phyloP scores from a whole-genome alignment of 2,329 filamentous ascomycete species.

The Arthrobotrys megalospora region DNA sequence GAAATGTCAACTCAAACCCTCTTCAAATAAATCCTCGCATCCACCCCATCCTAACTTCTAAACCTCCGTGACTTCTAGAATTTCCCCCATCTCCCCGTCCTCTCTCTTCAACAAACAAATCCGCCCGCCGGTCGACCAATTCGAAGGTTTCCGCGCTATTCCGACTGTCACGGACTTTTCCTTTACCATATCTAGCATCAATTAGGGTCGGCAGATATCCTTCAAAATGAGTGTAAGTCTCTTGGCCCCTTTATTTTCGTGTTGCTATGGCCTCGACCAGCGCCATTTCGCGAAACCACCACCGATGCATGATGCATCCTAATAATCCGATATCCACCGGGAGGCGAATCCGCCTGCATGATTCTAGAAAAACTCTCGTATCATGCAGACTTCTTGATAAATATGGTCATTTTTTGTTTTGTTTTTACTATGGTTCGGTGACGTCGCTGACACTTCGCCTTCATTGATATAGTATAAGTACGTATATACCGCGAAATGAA shows the following conservation, averaged over 20 bases:
- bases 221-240: constrained; percentile 57
- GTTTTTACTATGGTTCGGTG: background rate
- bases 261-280: constrained; percentile 23
- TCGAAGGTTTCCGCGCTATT: constrained; percentile 19
- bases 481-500: constrained; percentile 23
- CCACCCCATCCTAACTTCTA: constrained; percentile 1
- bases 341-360: background rate
- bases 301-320: constrained; percentile 8
- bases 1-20: constrained; percentile 32
- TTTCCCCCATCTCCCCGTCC: constrained; percentile 13
- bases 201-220: constrained; percentile 22
- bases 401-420: too few relatives aligned
- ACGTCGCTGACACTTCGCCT: constrained; percentile 31
- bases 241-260: constrained; percentile 40
- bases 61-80: constrained; percentile 25
- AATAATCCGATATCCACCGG: constrained; percentile 35
- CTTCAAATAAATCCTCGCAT: constrained; percentile 34
- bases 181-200: background rate
- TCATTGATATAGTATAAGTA: constrained; percentile 46
- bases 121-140: constrained; percentile 23
- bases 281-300: constrained; percentile 17
- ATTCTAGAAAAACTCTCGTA: too few relatives aligned
- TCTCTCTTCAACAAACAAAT: constrained; percentile 12
- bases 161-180: constrained; percentile 35
- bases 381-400: too few relatives aligned